A percentile compares a stretch with the other conserved stretches of the same genome.
phyloP scores from a whole-genome alignment of 495 filamentous ascomycete genomes.

The Jackrogersella multiformis region DNA sequence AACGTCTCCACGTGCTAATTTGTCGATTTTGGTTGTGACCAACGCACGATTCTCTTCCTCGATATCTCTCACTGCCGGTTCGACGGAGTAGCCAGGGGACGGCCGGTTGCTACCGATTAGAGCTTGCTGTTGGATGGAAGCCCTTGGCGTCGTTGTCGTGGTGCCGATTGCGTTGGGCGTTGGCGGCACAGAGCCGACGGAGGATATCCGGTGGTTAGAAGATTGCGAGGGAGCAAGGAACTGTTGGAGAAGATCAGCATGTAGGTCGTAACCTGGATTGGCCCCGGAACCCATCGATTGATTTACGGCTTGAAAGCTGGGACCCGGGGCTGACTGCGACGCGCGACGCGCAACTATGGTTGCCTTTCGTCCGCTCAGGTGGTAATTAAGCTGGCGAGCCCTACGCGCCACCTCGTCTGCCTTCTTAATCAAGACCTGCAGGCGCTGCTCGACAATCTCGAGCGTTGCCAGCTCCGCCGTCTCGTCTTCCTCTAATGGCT shows the following conservation, averaged over 20 bases:
- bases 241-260: slow-evolving; percentile 55
- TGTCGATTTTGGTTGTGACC: slow-evolving; percentile 80
- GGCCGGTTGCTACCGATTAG: slow-evolving; percentile 41
- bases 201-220: slow-evolving; percentile 40
- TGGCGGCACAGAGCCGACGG: slow-evolving; percentile 41
- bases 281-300: slow-evolving; percentile 31
- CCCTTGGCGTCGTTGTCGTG: slow-evolving; percentile 41
- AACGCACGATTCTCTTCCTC: slow-evolving; percentile 62
- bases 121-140: slow-evolving; percentile 39
- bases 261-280: slow-evolving; percentile 50
- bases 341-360: slow-evolving; percentile 61
- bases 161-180: slow-evolving; percentile 44
- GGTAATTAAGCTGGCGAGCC: slow-evolving; percentile 83
- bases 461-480: slow-evolving; percentile 83
- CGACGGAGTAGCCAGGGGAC: slow-evolving; percentile 41
- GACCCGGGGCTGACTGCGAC: slow-evolving; percentile 39
- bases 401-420: slow-evolving; percentile 82
- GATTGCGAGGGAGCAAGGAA: slow-evolving; percentile 46
- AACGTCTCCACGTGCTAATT: slow-evolving; percentile 72
- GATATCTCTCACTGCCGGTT: slow-evolving; percentile 34
- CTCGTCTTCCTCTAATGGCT: slow-evolving; percentile 83
- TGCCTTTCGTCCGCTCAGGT: slow-evolving; percentile 75
- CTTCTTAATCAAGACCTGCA: slow-evolving; percentile 77
- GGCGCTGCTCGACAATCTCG: slow-evolving; percentile 80
- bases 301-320: slow-evolving; percentile 43